Evolutionary conservation across 768 basidiomycete genomes (phyloP).

Genomic region (Boletus eberwhitei): DNA sequence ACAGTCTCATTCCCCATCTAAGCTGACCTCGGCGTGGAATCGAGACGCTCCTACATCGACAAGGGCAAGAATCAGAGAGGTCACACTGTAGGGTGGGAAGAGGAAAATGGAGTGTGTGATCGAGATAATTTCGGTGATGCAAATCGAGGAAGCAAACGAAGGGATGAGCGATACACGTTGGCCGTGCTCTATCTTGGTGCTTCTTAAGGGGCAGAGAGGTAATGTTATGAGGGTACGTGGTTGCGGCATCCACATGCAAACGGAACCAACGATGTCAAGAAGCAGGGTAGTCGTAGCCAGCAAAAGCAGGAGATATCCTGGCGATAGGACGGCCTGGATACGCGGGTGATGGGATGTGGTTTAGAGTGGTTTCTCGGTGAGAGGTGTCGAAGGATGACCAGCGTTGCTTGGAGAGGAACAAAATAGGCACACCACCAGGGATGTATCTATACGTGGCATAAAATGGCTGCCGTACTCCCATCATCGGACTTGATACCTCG

Average conservation of each 20-base stretch:
- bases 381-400: neutral
- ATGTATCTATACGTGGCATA: neutral
- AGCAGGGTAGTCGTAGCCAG: conserved; percentile 1
- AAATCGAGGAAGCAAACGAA: conserved; percentile 11
- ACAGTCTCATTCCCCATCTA: too few species aligned
- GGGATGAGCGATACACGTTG: conserved; percentile 4
- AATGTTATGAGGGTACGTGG: neutral
- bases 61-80: conserved; percentile 1
- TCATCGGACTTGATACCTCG: neutral
- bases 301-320: neutral
- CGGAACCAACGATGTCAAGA: neutral
- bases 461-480: neutral
- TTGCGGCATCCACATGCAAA: neutral
- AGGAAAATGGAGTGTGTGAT: conserved; percentile 8
- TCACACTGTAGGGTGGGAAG: neutral
- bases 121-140: conserved; percentile 8
- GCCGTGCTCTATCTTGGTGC: neutral
- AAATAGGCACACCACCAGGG: neutral
- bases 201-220: neutral
- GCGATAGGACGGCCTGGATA: conserved; percentile 2
- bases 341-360: neutral
- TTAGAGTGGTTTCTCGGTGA: neutral
- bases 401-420: too few species aligned
- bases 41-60: conserved; percentile 6
- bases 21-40: neutral